Evolutionary conservation across 305 asterid genomes (phyloP), one percentile per base, ranked within the genome.

Genomic region (Solanum hybrid): DNA sequence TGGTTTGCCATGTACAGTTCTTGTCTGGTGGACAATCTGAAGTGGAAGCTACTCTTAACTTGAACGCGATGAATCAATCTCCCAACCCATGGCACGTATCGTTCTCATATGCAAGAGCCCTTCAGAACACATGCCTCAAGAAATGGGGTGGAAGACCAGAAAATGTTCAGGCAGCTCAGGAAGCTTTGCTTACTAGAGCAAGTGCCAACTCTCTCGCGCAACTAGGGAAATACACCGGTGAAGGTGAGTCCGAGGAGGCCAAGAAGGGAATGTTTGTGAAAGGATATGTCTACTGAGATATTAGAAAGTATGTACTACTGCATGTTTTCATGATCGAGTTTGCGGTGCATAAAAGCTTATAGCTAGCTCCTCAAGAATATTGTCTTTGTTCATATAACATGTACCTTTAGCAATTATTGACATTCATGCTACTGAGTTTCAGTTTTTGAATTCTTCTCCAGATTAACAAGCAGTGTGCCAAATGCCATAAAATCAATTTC

Each of bases 11-110:
- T 84, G 61, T 34, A 87, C 92, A 95, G 96, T 95, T 95, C 69
- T 93, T 95, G 95, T 94, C 97, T 4, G 96, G 96, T 16, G 96
- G 97, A 37, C 97, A 95, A 91, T 95, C 97, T 31, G 96, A 95
- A 89, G 95, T 94, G 26, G 97, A 95, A 91, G 97, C 97, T 1
- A 94, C 96, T 10, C 93, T 95, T 83, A 94, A 94, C 95, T 89
- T 95, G 92, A 94, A 94, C 36, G 98, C 98, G 11, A 94, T 94
- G 95, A 94, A 95, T 94, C 98, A 95, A 88, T 82, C 91, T 7
- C 95, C 96, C 33, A 95, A 94, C 91, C 98, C 95, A 24, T 94
- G 98, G 98, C 97, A 94, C 24, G 97, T 95, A 79, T 94, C 96
- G 9, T 94, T 95, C 92, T 95, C 98, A 7, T 94, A 94, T 6